Evolutionary conservation across 2,329 filamentous ascomycete species (phyloP).

Genomic region (Apiospora pterosperma): DNA sequence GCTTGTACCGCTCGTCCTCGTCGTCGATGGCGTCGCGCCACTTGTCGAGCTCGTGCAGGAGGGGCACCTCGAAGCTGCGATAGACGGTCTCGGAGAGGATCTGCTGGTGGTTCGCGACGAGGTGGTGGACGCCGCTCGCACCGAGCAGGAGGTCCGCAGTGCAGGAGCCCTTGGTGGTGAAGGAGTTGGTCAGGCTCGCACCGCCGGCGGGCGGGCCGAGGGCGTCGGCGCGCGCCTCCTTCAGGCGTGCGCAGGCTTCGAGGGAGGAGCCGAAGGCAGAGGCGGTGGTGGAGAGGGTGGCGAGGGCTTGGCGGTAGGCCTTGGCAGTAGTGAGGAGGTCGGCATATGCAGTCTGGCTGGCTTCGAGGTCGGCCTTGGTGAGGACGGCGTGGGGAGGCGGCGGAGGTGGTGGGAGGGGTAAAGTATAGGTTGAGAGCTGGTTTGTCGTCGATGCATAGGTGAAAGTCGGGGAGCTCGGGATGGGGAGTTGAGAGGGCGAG

Average conservation of each 20-base stretch:
- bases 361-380: slow-evolving; percentile 59
- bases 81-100: slow-evolving; percentile 68
- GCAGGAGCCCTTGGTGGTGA: slow-evolving; percentile 46
- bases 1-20: slow-evolving; percentile 58
- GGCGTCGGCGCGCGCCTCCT: slow-evolving; percentile 61
- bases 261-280: slow-evolving; percentile 63
- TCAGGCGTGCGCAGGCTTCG: slow-evolving; percentile 65
- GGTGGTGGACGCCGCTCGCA: slow-evolving; percentile 62
- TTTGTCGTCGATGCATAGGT: slow-evolving; percentile 59
- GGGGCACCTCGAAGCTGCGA: slow-evolving; percentile 63
- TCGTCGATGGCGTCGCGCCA: slow-evolving; percentile 63
- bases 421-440: slow-evolving; percentile 54
- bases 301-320: slow-evolving; percentile 59
- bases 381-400: slow-evolving; percentile 56
- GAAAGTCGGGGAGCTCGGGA: slow-evolving; percentile 62
- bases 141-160: slow-evolving; percentile 62
- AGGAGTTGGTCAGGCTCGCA: slow-evolving; percentile 42
- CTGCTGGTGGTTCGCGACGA: slow-evolving; percentile 67
- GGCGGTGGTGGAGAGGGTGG: slow-evolving; percentile 56
- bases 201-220: slow-evolving; percentile 34
- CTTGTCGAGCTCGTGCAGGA: slow-evolving; percentile 66
- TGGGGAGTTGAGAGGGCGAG: slow-evolving; percentile 52
- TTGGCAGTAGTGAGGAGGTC: slow-evolving; percentile 61
- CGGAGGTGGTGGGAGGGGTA: slow-evolving; percentile 59
- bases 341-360: slow-evolving; percentile 60